phyloP scores from a whole-genome alignment of 2,329 filamentous ascomycete species.

The Fusarium coicis region DNA sequence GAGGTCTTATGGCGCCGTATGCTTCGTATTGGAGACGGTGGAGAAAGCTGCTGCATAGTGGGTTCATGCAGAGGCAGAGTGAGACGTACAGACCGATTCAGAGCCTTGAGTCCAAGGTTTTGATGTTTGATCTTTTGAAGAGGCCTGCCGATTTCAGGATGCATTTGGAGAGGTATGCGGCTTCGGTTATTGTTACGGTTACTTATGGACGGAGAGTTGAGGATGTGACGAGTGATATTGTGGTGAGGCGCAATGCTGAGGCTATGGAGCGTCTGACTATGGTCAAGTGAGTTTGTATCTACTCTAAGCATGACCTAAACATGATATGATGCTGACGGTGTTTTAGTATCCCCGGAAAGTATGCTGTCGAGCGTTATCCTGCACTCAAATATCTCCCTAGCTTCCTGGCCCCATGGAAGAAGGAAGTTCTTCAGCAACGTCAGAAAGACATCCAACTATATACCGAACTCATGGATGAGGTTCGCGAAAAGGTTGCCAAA shows the following conservation, averaged over 20 bases:
- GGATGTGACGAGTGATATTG: constrained; percentile 49
- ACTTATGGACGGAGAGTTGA: constrained; percentile 52
- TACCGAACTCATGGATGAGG: constrained; percentile 54
- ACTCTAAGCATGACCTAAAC: too few species aligned
- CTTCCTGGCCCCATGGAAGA: constrained; percentile 55
- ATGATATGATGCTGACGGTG: fast-evolving
- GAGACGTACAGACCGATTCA: constrained; percentile 56
- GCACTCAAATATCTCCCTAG: constrained; percentile 52
- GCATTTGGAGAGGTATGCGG: constrained; percentile 46
- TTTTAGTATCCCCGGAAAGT: constrained; percentile 44
- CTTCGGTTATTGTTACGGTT: constrained; percentile 56
- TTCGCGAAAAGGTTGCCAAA: constrained; percentile 47
- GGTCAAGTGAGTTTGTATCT: constrained; percentile 51
- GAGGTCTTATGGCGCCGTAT: constrained; percentile 58
- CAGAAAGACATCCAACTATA: constrained; percentile 53
- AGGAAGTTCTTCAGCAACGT: constrained; percentile 50
- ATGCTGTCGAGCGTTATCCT: constrained; percentile 55
- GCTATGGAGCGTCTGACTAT: constrained; percentile 56
- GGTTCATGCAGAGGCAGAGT: constrained; percentile 57
- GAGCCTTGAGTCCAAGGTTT: constrained; percentile 53
- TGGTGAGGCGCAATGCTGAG: constrained; percentile 52
- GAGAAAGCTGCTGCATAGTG: constrained; percentile 55
- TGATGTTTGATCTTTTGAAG: constrained; percentile 52
- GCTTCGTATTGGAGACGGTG: constrained; percentile 55
- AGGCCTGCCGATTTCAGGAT: constrained; percentile 43